Evolutionary conservation across 2,329 filamentous ascomycete species (phyloP).

Genomic region (Fusarium sterilihyphosum): DNA sequence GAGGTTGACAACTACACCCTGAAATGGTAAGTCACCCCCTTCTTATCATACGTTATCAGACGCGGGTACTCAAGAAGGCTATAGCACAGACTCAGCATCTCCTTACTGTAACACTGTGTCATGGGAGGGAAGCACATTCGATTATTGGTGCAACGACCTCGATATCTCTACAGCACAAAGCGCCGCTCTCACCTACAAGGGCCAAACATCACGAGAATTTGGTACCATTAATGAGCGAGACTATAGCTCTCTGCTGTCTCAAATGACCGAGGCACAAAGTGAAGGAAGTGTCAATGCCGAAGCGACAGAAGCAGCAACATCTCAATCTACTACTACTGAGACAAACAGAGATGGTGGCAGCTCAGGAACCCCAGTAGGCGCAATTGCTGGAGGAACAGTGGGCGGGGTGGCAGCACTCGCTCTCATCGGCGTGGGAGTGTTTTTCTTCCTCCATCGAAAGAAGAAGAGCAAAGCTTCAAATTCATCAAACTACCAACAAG

Average conservation of each 20-base stretch:
- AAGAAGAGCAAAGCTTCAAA: constrained; percentile 2
- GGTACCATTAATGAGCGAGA: constrained; percentile 5
- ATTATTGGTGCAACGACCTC: constrained; percentile 23
- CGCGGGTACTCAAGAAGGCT: neutral
- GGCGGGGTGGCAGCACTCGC: constrained; percentile 2
- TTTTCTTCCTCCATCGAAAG: constrained; percentile 5
- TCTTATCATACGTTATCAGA: too few relatives aligned
- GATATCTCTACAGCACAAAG: constrained; percentile 17
- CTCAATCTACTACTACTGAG: neutral
- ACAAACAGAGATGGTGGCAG: neutral
- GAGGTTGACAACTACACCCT: constrained; percentile 21
- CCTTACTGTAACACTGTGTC: constrained; percentile 21
- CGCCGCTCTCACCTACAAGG: constrained; percentile 14
- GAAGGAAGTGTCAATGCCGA: neutral
- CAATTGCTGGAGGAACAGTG: constrained; percentile 20
- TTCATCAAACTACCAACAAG: neutral
- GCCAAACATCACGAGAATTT: neutral
- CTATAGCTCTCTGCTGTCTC: neutral
- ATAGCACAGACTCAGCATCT: neutral
- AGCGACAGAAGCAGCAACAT: neutral
- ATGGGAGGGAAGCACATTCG: constrained; percentile 4
- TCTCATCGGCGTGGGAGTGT: neutral
- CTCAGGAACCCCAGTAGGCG: constrained; percentile 1
- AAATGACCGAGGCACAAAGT: neutral
- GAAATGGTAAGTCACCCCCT: constrained; percentile 5